Evolutionary conservation across 116 monocot genomes (phyloP).

Genomic region (Iris pallida): DNA sequence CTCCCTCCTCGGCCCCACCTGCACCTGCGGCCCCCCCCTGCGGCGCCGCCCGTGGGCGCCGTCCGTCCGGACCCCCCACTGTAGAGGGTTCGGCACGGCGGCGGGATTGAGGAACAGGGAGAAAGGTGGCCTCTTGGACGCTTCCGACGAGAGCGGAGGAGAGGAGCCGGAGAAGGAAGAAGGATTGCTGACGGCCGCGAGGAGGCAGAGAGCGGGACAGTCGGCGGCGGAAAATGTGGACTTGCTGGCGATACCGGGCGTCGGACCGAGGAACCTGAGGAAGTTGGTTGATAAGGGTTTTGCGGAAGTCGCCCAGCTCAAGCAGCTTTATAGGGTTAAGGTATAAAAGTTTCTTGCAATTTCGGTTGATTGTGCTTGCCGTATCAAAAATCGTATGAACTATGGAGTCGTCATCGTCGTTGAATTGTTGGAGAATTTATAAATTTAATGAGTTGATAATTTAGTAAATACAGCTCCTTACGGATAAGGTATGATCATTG

Average conservation of each 20-base stretch:
- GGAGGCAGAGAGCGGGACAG: slow-evolving; percentile 30
- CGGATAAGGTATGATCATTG: too few species aligned
- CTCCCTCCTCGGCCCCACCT: not conserved
- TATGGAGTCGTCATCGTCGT: too few species aligned
- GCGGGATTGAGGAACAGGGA: slow-evolving; percentile 11
- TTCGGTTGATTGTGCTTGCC: too few species aligned
- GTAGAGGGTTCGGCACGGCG: slow-evolving; percentile 13
- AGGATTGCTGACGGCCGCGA: slow-evolving; percentile 13
- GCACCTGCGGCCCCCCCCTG: slow-evolving; percentile 3
- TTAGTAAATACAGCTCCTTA: too few species aligned
- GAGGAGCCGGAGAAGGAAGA: slow-evolving; percentile 4
- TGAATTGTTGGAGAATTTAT: too few species aligned
- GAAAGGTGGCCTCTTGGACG: slow-evolving; percentile 6
- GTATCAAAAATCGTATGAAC: too few species aligned
- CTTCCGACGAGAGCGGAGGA: slow-evolving; percentile 1
- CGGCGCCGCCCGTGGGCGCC: slow-evolving; percentile 9
- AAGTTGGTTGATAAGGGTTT: slow-evolving; percentile 78
- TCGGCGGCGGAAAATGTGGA: slow-evolving; percentile 15
- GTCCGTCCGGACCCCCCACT: not conserved
- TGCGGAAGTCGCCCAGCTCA: slow-evolving; percentile 61
- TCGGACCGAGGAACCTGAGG: slow-evolving; percentile 63
- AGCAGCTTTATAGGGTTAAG: slow-evolving; percentile 72
- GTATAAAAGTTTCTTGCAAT: slow-evolving; percentile 14
- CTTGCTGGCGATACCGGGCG: slow-evolving; percentile 55
- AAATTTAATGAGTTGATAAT: too few species aligned